Evolutionary conservation across 768 basidiomycete genomes (phyloP), one percentile per base, ranked within the genome.

Genomic region (Lactifluus subvellereus): DNA sequence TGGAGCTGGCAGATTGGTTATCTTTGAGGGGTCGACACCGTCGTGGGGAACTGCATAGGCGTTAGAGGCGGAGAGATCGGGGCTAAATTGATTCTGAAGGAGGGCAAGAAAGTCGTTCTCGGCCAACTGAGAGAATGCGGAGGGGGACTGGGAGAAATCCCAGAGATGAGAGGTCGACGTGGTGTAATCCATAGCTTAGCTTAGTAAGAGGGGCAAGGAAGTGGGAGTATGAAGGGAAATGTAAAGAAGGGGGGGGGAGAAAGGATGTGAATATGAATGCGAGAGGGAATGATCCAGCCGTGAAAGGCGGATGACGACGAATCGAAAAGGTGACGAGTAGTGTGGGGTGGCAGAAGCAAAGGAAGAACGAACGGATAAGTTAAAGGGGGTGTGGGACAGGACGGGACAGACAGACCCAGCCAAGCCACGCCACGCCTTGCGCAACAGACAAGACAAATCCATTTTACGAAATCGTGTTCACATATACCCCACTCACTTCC

Each of bases 41-140:
- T 79, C 77, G 22, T 71, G 74, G 50, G 76, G 71, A 66, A 71
- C 72, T 61, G 67, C 50, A 59, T 67, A 69, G 0, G 74, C 33
- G 14, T 65, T 68, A 45, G 63, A 59, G 32, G 65, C 38, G 45
- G 64, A 63, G 18, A 71, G 54, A 54, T 74, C 68, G 22, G 73
- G 67, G 38, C 82, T 77, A 69, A 88, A 90, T 73, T 91, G 89
- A 27, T 27, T 27, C 69, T 87, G 85, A 2, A 92, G 79, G 55
- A 91, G 79, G 11, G 86, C 82, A 49, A 91, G 81, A 65, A 92
- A 88, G 74, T 90, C 88, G 69, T 85, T 85, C 70, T 91, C 88
- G 11, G 84, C 79, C 48, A 90, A 74, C 49, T 85, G 83, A 6
- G 86, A 78, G 76, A 88, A 83, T 38, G 81, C 73, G 20, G 80